Percentiles rank a stretch among this genome's conserved stretches.
Evolutionary conservation across 1,284 basidiomycete genomes (phyloP).

Genomic region (Heterobasidion parviporum): DNA sequence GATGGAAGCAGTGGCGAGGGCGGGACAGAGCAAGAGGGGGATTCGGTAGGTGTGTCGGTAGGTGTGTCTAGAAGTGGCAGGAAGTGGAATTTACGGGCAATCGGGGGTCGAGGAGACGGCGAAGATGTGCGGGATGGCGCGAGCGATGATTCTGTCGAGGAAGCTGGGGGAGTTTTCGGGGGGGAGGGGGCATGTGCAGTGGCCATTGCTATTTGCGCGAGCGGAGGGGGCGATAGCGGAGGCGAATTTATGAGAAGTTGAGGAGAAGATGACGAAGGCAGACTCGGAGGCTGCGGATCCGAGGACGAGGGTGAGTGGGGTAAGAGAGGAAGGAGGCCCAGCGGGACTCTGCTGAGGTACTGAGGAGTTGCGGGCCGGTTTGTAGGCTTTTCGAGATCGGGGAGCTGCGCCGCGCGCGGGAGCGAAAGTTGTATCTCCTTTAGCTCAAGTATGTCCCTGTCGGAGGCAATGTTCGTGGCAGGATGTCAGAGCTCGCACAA

Average conservation of each 20-base stretch:
- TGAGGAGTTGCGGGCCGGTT: slow-evolving; percentile 2
- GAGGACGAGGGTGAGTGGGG: neutral
- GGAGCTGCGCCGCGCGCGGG: slow-evolving; percentile 20
- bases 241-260: slow-evolving; percentile 6
- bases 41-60: neutral
- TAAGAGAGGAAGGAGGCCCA: slow-evolving; percentile 1
- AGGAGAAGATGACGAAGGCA: neutral
- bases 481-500: neutral
- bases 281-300: neutral
- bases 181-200: neutral
- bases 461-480: slow-evolving; percentile 11
- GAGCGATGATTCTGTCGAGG: neutral
- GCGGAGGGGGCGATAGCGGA: neutral
- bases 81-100: slow-evolving; percentile 11
- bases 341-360: neutral
- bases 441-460: slow-evolving; percentile 29
- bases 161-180: neutral
- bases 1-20: neutral
- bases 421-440: slow-evolving; percentile 27
- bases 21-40: neutral
- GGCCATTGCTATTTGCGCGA: neutral
- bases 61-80: slow-evolving; percentile 10
- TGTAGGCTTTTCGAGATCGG: slow-evolving; percentile 9
- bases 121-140: neutral
- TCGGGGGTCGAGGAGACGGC: neutral